Base-by-base conservation (phyloP, 2,329 filamentous ascomycete genomes). In the Pseudogymnoascus sp. region DNA sequence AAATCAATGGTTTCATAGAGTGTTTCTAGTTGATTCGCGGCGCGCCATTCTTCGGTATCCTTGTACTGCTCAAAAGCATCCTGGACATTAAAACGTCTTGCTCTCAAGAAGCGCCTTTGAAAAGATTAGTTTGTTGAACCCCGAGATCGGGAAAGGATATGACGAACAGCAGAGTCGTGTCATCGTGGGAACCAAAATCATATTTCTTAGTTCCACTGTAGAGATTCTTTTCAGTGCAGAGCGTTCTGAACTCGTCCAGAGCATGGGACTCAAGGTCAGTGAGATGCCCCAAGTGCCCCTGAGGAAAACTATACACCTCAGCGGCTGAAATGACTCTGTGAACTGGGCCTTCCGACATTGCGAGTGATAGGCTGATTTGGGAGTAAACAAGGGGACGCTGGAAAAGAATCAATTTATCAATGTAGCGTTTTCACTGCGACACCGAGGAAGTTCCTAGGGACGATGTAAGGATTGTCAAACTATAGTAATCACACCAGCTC, bases 1-100 rank as follows among this genome's bases (percentile, higher is more conserved):
- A 93, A 77, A 64, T 96, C 91, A 71, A 97, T 96, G 34, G 89
- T 93, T 73, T 89, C 84, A 77, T 96, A 97, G 38, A 97, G 80
- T 50, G 85, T 80, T 66, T 92, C 85, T 59, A 96, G 83, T 68
- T 90, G 81, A 74, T 93, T 93, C 66, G 89, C 86, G 69, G 84
- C 84, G 65, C 93, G 86, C 90, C 93, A 97, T 64, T 90, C 85
- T 75, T 96, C 91, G 0, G 92, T 96, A 62, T 92, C 90, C 71
- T 88, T 87, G 78, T 96, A 96, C 77, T 97, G 93, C 64, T 79
- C 82, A 73, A 88, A 88, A 11, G 93, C 93, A 68, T 93, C 91
- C 68, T 86, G 77, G 8, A 90, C 83, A 28, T 88, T 78, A 80
- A 93, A 97, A 75, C 87, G 89, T 63, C 93, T 86, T 36, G 93